Evolutionary conservation across 305 asterid species (phyloP).

Genomic region (Striga hermonthica): DNA sequence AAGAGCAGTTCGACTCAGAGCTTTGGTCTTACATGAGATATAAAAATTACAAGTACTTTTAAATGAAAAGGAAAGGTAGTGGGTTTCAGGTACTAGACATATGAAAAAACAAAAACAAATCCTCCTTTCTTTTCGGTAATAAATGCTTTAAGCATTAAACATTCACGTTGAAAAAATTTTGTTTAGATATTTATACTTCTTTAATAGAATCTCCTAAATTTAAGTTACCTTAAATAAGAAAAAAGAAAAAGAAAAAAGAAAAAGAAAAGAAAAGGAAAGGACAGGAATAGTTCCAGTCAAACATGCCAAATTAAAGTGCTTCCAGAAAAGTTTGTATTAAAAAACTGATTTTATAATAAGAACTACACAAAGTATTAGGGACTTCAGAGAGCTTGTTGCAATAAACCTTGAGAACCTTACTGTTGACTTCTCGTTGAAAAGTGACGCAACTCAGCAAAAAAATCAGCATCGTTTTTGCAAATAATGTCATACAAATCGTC

Average conservation of each 20-base stretch:
- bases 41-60: not conserved
- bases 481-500: conserved; percentile 43
- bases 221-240: conserved; percentile 15
- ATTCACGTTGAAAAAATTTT: not conserved
- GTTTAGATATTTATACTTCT: not conserved
- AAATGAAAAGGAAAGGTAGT: no score
- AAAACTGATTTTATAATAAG: conserved; percentile 8
- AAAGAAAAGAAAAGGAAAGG: not conserved
- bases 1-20: no score
- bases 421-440: conserved; percentile 41
- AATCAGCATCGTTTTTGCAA: conserved; percentile 51
- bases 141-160: conserved; percentile 14
- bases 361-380: conserved; percentile 5
- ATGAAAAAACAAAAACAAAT: not conserved
- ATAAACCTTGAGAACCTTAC: conserved; percentile 40
- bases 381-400: conserved; percentile 21
- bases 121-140: conserved; percentile 1
- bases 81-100: not conserved
- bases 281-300: conserved; percentile 12
- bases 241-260: not conserved
- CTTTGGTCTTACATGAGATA: not conserved
- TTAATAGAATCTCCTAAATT: conserved; percentile 6
- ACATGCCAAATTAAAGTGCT: conserved; percentile 5
- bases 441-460: conserved; percentile 60
- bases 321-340: conserved; percentile 7